Conservation (phyloP, 2,329 filamentous ascomycete species). For the Xylaria multiplex region DNA sequence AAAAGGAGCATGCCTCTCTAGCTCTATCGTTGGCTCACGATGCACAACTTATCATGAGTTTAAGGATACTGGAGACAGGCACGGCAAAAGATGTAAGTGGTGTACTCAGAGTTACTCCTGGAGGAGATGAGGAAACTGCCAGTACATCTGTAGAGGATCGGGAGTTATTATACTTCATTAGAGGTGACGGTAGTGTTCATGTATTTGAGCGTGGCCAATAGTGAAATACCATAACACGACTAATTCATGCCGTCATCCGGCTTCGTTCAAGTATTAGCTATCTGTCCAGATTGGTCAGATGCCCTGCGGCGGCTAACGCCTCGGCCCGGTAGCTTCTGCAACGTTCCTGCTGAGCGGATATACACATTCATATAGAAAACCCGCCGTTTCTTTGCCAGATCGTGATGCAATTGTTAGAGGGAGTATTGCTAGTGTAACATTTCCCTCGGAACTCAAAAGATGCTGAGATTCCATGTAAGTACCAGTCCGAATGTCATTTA, state of each 20-base stretch:
- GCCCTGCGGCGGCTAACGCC: conserved; percentile 26
- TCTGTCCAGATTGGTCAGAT: conserved; percentile 8
- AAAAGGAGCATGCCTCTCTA: conserved; percentile 77
- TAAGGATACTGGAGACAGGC: conserved; percentile 84
- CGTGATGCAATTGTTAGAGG: conserved; percentile 47
- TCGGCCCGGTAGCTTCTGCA: conserved; percentile 8
- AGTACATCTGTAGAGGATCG: conserved; percentile 60
- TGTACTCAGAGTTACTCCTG: conserved; percentile 78
- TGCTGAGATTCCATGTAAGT: conserved; percentile 46
- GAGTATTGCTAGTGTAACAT: conserved; percentile 48
- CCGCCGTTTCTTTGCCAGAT: conserved; percentile 44
- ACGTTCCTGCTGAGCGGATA: conserved; percentile 24
- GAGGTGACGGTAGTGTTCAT: conserved; percentile 79
- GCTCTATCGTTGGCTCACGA: conserved; percentile 77
- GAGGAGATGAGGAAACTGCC: conserved; percentile 50
- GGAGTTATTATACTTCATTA: conserved; percentile 84
- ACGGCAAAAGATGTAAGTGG: conserved; percentile 92
- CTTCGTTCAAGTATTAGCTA: conserved; percentile 15
- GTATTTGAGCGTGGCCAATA: conserved; percentile 85
- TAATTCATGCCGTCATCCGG: conserved; percentile 19
- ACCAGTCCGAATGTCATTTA: conserved; percentile 50
- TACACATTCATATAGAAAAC: conserved; percentile 34
- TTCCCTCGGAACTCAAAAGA: conserved; percentile 44
- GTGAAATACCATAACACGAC: conserved; percentile 32
- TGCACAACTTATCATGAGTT: conserved; percentile 75